Evolutionary conservation across 192 early-diverging fungal genomes (phyloP).

Genomic region (Lobosporangium transversale): DNA sequence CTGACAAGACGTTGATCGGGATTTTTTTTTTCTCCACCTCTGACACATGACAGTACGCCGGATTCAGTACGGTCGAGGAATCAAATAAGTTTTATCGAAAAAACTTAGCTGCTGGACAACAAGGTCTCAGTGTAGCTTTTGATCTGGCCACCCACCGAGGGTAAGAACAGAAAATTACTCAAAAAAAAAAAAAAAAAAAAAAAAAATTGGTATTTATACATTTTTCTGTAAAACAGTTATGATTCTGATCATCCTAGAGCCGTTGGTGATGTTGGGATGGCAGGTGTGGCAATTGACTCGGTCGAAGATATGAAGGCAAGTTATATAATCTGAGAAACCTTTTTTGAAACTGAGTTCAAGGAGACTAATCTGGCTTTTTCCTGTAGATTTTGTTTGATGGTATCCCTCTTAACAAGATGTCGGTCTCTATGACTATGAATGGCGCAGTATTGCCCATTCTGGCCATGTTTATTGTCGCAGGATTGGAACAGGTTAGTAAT

Average conservation of each 20-base stretch:
- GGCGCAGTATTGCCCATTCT: slow-evolving; percentile 92
- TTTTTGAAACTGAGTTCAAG: too few relatives aligned
- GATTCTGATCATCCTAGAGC: slow-evolving; percentile 93
- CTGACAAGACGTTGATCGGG: too few relatives aligned
- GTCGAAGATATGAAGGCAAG: slow-evolving; percentile 89
- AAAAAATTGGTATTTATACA: background rate
- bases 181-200: too few relatives aligned
- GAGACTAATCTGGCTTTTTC: too few relatives aligned
- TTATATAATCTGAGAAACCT: too few relatives aligned
- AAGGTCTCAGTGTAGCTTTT: slow-evolving; percentile 88
- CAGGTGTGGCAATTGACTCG: slow-evolving; percentile 91
- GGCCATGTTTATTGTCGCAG: slow-evolving; percentile 91
- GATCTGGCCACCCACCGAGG: slow-evolving; percentile 92
- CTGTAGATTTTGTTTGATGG: slow-evolving; percentile 81
- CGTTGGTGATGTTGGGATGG: slow-evolving; percentile 92
- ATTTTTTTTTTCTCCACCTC: background rate
- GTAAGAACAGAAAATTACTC: too few relatives aligned
- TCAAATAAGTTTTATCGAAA: slow-evolving; percentile 89
- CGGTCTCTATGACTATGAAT: slow-evolving; percentile 96
- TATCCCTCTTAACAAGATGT: slow-evolving; percentile 90
- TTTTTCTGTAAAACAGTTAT: slow-evolving; percentile 66
- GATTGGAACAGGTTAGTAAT: slow-evolving; percentile 72
- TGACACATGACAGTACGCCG: slow-evolving; percentile 74
- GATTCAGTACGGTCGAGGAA: slow-evolving; percentile 93
- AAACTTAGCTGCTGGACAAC: slow-evolving; percentile 89